Evolutionary conservation across 1,284 basidiomycete species (phyloP).

Genomic region (Puccinia novopanici): DNA sequence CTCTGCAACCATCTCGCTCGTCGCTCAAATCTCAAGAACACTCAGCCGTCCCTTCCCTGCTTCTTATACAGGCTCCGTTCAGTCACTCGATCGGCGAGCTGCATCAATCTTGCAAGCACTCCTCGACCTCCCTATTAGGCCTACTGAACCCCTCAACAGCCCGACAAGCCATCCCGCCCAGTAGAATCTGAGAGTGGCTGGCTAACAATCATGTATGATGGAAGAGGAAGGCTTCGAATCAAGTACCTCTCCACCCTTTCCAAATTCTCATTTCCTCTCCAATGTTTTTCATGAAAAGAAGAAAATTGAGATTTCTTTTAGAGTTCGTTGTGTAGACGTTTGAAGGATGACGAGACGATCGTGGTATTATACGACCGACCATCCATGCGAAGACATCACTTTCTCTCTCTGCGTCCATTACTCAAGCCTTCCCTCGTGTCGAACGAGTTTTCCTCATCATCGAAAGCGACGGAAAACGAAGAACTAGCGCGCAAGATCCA

Average conservation of each 20-base stretch:
- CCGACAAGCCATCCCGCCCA: not conserved
- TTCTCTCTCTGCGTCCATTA: constrained; percentile 47
- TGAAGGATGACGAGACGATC: constrained; percentile 9
- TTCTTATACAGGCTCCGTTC: not conserved
- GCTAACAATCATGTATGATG: constrained; percentile 20
- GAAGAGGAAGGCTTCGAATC: not conserved
- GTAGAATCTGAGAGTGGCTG: not conserved
- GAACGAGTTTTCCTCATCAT: not conserved
- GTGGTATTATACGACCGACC: constrained; percentile 45
- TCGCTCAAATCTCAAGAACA: not conserved
- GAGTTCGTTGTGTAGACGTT: not conserved
- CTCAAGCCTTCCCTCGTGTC: constrained; percentile 25
- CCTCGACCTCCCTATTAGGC: not conserved
- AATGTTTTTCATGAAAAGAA: not conserved
- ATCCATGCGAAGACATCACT: constrained; percentile 43
- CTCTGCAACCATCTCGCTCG: not conserved
- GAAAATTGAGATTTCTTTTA: not conserved
- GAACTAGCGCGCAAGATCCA: constrained; percentile 33
- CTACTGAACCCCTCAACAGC: not conserved
- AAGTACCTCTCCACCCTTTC: constrained; percentile 1
- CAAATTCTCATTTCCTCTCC: not conserved
- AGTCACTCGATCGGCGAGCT: not conserved
- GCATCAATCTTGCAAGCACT: not conserved
- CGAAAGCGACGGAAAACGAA: not conserved
- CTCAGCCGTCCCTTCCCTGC: not conserved